Conservation (phyloP, 768 basidiomycete species). For the Lepiota brunneoincarnata region DNA sequence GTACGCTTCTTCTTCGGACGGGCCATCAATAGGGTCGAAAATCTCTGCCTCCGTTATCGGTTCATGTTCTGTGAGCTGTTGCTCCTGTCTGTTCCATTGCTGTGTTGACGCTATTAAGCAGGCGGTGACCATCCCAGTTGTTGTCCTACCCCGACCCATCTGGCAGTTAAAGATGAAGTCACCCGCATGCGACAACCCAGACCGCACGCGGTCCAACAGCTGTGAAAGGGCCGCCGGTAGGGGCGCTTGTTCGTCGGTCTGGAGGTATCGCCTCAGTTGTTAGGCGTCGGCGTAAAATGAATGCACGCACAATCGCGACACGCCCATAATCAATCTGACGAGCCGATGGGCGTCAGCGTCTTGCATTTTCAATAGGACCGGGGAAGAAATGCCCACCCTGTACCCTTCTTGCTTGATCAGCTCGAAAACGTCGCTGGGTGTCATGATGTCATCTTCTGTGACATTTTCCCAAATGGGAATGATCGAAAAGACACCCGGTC, state of each 20-base stretch:
- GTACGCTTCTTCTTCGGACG: slow-evolving; percentile 86
- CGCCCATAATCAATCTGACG: slow-evolving; percentile 79
- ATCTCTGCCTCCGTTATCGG: slow-evolving; percentile 34
- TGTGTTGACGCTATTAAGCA: slow-evolving; percentile 78
- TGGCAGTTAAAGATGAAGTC: slow-evolving; percentile 97
- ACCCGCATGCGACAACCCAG: slow-evolving; percentile 53
- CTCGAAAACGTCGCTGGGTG: slow-evolving; percentile 79
- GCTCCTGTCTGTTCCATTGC: slow-evolving; percentile 43
- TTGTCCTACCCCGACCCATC: slow-evolving; percentile 90
- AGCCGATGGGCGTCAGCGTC: background rate
- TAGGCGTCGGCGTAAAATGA: background rate
- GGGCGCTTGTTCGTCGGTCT: slow-evolving; percentile 98
- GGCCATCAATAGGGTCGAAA: slow-evolving; percentile 76
- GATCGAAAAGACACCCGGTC: slow-evolving; percentile 85
- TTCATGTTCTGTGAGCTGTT: slow-evolving; percentile 37
- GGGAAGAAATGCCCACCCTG: slow-evolving; percentile 42
- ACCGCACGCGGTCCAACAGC: slow-evolving; percentile 70
- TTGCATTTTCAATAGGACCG: background rate
- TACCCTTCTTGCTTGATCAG: slow-evolving; percentile 76
- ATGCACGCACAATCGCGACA: slow-evolving; percentile 76
- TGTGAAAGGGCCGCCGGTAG: slow-evolving; percentile 83
- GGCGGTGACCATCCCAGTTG: slow-evolving; percentile 93
- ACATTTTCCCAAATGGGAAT: slow-evolving; percentile 95
- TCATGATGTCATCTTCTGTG: slow-evolving; percentile 78
- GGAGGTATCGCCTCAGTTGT: slow-evolving; percentile 8